Percentiles rank a stretch among this genome's conserved stretches.
Conservation (phyloP, 169 alveolate species). For the Plasmodium gonderi region DNA sequence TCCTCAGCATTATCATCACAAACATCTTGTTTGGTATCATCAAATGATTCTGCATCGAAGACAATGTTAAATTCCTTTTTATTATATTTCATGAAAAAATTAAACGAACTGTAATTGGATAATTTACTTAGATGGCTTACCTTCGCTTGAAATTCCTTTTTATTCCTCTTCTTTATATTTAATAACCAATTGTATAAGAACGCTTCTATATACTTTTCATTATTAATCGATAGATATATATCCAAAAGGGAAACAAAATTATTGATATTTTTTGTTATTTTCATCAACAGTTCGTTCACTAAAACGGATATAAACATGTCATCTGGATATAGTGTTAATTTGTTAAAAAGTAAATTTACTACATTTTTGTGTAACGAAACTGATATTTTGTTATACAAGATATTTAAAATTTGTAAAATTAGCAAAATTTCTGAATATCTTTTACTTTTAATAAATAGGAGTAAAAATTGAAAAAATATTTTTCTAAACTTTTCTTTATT, state of each 20-base stretch:
- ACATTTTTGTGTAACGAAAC: slow-evolving; percentile 48
- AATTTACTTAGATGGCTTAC: slow-evolving; percentile 16
- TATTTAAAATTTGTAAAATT: slow-evolving; percentile 72
- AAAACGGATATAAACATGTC: slow-evolving; percentile 67
- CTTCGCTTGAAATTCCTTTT: slow-evolving; percentile 33
- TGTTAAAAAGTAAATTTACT: slow-evolving; percentile 13
- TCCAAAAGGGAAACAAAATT: slow-evolving; percentile 61
- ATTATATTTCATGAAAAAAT: slow-evolving; percentile 14
- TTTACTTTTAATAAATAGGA: slow-evolving; percentile 35
- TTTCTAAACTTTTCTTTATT: slow-evolving; percentile 51
- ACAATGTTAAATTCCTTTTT: not conserved
- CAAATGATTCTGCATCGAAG: not conserved
- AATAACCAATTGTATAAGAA: slow-evolving; percentile 59
- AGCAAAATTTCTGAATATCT: slow-evolving; percentile 32
- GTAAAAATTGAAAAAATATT: slow-evolving; percentile 58
- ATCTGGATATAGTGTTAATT: slow-evolving; percentile 3
- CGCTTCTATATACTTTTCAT: slow-evolving; percentile 52
- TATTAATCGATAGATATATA: slow-evolving; percentile 18
- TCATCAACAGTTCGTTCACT: slow-evolving; percentile 61
- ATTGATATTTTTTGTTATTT: slow-evolving; percentile 31
- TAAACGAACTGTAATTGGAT: slow-evolving; percentile 36
- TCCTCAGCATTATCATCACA: not conserved
- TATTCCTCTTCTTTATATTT: slow-evolving; percentile 28
- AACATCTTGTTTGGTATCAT: not conserved
- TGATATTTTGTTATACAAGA: slow-evolving; percentile 14